Evolutionary conservation across 1,284 basidiomycete species (phyloP), one percentile per base, ranked within the genome.

Genomic region (Stereum hirsutum): DNA sequence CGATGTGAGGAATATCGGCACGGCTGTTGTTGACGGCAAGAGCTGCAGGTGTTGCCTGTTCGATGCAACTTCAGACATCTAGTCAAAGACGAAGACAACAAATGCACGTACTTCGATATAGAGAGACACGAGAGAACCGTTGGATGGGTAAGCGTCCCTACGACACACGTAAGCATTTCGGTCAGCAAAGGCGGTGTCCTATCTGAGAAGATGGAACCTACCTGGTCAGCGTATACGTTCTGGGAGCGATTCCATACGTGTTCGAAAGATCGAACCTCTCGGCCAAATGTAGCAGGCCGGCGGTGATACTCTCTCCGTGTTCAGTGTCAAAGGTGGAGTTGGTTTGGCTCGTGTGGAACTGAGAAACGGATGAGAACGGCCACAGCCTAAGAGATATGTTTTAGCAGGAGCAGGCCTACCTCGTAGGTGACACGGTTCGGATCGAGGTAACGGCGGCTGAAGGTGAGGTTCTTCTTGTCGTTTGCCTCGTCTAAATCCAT

Each of bases 401-500:
- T n/a, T n/a, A n/a, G n/a, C n/a, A n/a, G n/a, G n/a, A n/a, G n/a
- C n/a, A 44, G 4, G 45, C 57, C 23, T 49, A 80, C 80, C 65
- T 81, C 70, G 48, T 81, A 88, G 1, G 85, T 80, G 21, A 82
- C 72, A 30, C 75, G 74, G 53, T 88, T 88, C 19, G 81, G 69
- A 54, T 88, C 86, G 6, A 89, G 63, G 57, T 89, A 88, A 21
- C 85, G 70, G 31, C 85, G 68, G 31, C 70, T 74, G 57, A 87
- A 81, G 0, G 70, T 71, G 37, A 86, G 59, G 54, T 75, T 72
- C 49, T 67, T 61, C 17, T 50, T 66, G 44, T 64, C 67, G 35
- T 61, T 62, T 24, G 55, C 60, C 15, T 60, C 45, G 42, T 73
- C 68, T 3, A 83, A 63, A 25, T 80, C 68, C 4, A 69, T 71